Conservation (phyloP, 768 basidiomycete species). For the Auricularia cornea region DNA sequence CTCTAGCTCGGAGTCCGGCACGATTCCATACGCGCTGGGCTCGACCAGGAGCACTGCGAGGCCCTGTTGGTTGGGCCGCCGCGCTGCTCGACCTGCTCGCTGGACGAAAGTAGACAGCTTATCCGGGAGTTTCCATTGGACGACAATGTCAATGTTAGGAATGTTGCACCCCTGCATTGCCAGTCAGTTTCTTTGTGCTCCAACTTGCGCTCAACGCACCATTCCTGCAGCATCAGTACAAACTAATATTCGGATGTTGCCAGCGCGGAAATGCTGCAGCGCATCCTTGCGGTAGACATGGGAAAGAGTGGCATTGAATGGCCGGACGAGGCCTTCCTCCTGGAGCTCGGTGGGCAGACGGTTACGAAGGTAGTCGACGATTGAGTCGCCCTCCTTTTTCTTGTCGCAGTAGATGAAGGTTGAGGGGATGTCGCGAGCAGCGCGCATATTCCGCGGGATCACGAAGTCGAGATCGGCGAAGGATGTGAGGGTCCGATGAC, state of each 20-base stretch:
- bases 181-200: not conserved
- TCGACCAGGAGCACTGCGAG: not conserved
- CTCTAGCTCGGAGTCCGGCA: not conserved
- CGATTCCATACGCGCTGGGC: not conserved
- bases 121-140: slow-evolving; percentile 29
- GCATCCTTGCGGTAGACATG: not conserved
- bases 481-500: slow-evolving; percentile 21
- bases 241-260: slow-evolving; percentile 20
- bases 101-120: slow-evolving; percentile 25
- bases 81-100: slow-evolving; percentile 26
- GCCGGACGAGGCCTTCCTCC: slow-evolving; percentile 14
- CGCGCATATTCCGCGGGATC: slow-evolving; percentile 7
- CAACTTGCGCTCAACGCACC: slow-evolving; percentile 12
- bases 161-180: slow-evolving; percentile 23
- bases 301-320: slow-evolving; percentile 10
- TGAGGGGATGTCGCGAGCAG: slow-evolving; percentile 12
- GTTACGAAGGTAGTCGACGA: slow-evolving; percentile 18
- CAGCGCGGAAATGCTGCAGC: slow-evolving; percentile 19
- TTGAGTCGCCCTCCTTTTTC: slow-evolving; percentile 16
- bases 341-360: slow-evolving; percentile 12
- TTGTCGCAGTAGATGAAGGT: slow-evolving; percentile 26
- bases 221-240: slow-evolving; percentile 32
- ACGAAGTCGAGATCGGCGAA: slow-evolving; percentile 28
- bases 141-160: slow-evolving; percentile 28
- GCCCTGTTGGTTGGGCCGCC: slow-evolving; percentile 2